Evolutionary conservation across 2,329 filamentous ascomycete genomes (phyloP).

Genomic region (Fusarium sp.): DNA sequence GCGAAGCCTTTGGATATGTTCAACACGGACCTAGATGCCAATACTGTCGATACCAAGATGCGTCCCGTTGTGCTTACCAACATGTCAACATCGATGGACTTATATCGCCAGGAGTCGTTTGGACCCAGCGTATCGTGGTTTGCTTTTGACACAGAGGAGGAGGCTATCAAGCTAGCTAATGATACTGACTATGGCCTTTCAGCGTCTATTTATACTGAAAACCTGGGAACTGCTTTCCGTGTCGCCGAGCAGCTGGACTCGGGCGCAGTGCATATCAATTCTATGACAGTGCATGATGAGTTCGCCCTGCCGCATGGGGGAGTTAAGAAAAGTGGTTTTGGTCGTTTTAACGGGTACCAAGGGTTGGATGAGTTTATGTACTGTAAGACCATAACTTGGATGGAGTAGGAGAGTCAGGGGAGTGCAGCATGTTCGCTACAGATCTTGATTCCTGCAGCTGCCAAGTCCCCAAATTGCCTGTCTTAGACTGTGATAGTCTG

Average conservation of each 20-base stretch:
- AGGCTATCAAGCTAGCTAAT: background rate
- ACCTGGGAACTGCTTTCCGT: background rate
- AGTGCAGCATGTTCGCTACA: background rate
- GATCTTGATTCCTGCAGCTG: no score
- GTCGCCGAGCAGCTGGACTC: background rate
- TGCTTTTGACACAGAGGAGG: background rate
- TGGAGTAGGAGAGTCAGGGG: background rate
- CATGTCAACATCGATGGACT: background rate
- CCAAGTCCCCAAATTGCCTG: background rate
- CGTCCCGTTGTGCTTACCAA: background rate
- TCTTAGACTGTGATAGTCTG: background rate
- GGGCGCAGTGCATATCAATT: background rate
- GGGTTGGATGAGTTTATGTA: background rate
- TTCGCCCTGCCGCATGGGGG: background rate
- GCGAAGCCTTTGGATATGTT: background rate
- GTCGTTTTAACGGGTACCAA: background rate
- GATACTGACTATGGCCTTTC: background rate
- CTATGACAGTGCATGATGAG: background rate
- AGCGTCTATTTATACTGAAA: background rate
- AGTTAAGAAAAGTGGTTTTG: background rate
- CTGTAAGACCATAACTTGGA: background rate
- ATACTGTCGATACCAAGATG: background rate
- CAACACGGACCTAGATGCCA: background rate
- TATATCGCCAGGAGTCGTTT: background rate
- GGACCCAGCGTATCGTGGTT: background rate